Base-by-base conservation (phyloP, 345 rosid genomes). In the Rhizophora apiculata region DNA sequence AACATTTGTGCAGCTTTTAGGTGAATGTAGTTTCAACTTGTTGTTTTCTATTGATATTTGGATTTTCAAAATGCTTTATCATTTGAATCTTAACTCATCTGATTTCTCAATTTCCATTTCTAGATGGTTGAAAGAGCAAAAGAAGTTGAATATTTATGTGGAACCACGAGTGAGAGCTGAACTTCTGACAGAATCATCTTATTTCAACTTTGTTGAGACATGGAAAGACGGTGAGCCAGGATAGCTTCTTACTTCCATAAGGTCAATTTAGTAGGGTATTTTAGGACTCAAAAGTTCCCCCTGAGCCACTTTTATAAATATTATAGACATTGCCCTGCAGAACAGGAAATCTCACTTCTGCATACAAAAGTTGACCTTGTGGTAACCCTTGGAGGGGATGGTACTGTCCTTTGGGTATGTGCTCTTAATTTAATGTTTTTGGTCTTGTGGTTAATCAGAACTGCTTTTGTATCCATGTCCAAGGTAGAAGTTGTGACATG, bases 371-470 rank as follows among this genome's bases (percentile, higher is more conserved):
- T 96, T 72, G 98, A 96, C 83, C 91, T 96, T 67, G 91, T 96
- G 48, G 86, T 89, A 65, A 92, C 99, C 71, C 99, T 92, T 78
- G 99, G 99, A 72, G 99, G 99, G n/a, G 98, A 96, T 82, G 99
- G 99, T 69, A 96, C 98, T 32, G 98, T 96, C 65, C 91, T 96
- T 55, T 96, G 99, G 98, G 99, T 92, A 86, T 32, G 91, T 74
- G 16, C 67, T 29, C 67, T 66, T 21, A 43, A 57, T 63, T 69
- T 60, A 43, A 67, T 36, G 0, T 21, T 4, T 11, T 15, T 11
- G 32, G 8, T 70, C 46, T 59, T 57, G 22, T 48, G 56, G 9
- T 22, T 64, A 6, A 68, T 43, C 18, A 39, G n/a, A 29, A 62
- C 59, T 61, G 73, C 48, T 18, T 76, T 67, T 48, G 60, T 30